Evolutionary conservation across 75 land plant genomes (phyloP).

Genomic region (Selaginella tamariscina): DNA sequence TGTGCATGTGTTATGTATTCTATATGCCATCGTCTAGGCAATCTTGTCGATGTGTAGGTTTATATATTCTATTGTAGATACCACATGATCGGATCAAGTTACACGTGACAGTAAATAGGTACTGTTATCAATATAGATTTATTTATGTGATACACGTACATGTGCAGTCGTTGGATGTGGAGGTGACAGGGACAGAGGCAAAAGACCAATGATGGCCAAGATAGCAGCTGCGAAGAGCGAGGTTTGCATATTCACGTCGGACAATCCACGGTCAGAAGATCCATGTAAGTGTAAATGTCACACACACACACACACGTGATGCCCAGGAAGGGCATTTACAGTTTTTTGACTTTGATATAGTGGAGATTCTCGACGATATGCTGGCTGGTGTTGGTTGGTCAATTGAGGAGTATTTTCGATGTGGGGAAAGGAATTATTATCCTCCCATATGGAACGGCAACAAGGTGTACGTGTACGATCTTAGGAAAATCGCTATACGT

Average conservation of each 20-base stretch:
- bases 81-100: no score
- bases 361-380: slow-evolving; percentile 97
- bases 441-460: slow-evolving; percentile 92
- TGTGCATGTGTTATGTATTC: no score
- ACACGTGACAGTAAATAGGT: no score
- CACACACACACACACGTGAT: slow-evolving; percentile 13
- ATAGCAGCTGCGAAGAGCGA: slow-evolving; percentile 92
- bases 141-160: no score
- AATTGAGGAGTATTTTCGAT: slow-evolving; percentile 76
- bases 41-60: no score
- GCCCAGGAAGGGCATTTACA: no score
- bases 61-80: no score
- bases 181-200: slow-evolving; percentile 83
- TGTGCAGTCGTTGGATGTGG: slow-evolving; percentile 76
- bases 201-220: slow-evolving; percentile 86
- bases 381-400: slow-evolving; percentile 94
- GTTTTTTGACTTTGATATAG: slow-evolving; percentile 22
- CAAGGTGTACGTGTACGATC: slow-evolving; percentile 73
- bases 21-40: no score
- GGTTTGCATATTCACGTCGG: slow-evolving; percentile 70
- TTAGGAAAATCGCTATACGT: slow-evolving; percentile 77
- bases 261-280: slow-evolving; percentile 81
- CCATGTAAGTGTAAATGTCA: slow-evolving; percentile 48
- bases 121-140: no score
- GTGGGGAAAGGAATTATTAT: slow-evolving; percentile 79